Evolutionary conservation across 2,329 filamentous ascomycete species (phyloP).

Genomic region (Penicillium rolfsii): DNA sequence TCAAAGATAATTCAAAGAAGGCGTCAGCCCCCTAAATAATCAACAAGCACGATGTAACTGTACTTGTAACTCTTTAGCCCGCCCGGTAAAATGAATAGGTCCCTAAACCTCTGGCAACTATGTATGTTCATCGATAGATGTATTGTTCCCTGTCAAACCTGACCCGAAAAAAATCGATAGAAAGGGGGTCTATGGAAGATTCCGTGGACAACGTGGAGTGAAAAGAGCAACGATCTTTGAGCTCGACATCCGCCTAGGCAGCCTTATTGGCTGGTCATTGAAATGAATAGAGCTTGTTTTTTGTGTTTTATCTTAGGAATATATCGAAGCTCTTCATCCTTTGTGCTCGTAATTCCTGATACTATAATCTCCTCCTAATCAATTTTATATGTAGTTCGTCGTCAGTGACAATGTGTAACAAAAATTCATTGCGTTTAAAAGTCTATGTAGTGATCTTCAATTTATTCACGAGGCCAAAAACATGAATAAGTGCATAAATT

Average conservation of each 20-base stretch:
- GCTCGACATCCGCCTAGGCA: not conserved
- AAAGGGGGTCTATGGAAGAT: not conserved
- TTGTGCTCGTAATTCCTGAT: not conserved
- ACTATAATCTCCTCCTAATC: slow-evolving; percentile 3
- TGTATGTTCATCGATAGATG: not conserved
- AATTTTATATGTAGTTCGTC: slow-evolving; percentile 10
- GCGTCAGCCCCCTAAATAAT: slow-evolving; percentile 4
- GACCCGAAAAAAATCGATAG: not conserved
- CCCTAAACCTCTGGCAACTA: not conserved
- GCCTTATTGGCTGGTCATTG: not conserved
- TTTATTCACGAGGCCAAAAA: no score
- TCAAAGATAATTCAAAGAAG: not conserved
- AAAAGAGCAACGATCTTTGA: not conserved
- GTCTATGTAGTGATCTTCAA: no score
- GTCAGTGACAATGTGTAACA: slow-evolving; percentile 5
- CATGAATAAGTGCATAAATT: no score
- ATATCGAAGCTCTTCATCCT: not conserved
- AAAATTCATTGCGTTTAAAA: no score
- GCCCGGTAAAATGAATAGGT: not conserved
- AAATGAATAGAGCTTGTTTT: not conserved
- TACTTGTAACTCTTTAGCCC: not conserved
- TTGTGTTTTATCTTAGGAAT: not conserved
- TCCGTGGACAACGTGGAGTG: not conserved
- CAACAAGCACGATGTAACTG: slow-evolving; percentile 8
- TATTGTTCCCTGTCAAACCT: not conserved